Conservation (phyloP, 1,139 yeast genomes). For the Candida anutae region DNA sequence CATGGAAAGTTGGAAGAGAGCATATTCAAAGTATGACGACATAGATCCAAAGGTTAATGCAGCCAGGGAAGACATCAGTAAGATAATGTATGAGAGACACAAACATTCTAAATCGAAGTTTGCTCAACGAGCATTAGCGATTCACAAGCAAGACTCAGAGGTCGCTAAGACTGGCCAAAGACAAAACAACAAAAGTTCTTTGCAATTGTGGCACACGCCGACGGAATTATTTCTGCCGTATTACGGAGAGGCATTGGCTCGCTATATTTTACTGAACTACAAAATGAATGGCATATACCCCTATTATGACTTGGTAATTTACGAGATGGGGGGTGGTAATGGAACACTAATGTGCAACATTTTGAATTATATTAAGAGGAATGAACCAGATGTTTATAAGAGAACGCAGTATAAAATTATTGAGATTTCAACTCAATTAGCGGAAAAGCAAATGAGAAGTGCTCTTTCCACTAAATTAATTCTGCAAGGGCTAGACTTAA, state of each 20-base stretch:
- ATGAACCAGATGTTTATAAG: slow-evolving; percentile 66
- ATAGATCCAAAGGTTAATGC: slow-evolving; percentile 9
- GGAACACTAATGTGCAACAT: slow-evolving; percentile 80
- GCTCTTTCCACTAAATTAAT: slow-evolving; percentile 29
- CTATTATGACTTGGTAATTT: slow-evolving; percentile 57
- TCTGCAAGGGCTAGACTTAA: slow-evolving; percentile 33
- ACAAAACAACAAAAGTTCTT: slow-evolving; percentile 26
- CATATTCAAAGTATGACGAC: slow-evolving; percentile 53
- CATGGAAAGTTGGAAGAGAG: slow-evolving; percentile 57
- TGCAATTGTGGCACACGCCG: slow-evolving; percentile 88
- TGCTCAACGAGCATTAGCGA: slow-evolving; percentile 26
- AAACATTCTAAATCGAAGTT: slow-evolving; percentile 10
- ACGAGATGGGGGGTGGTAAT: slow-evolving; percentile 89
- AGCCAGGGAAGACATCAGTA: slow-evolving; percentile 8
- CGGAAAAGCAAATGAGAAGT: slow-evolving; percentile 47
- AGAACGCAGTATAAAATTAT: slow-evolving; percentile 66
- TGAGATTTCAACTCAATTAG: slow-evolving; percentile 67
- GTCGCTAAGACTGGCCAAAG: slow-evolving; percentile 7
- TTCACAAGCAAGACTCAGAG: slow-evolving; percentile 22
- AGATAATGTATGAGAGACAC: slow-evolving; percentile 9
- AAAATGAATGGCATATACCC: slow-evolving; percentile 55
- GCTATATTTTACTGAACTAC: slow-evolving; percentile 64
- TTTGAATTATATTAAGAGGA: slow-evolving; percentile 53
- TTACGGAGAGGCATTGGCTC: slow-evolving; percentile 79
- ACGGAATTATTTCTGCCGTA: slow-evolving; percentile 78